Evolutionary conservation across 345 rosid genomes (phyloP).

Genomic region (Moricandia arvensis): DNA sequence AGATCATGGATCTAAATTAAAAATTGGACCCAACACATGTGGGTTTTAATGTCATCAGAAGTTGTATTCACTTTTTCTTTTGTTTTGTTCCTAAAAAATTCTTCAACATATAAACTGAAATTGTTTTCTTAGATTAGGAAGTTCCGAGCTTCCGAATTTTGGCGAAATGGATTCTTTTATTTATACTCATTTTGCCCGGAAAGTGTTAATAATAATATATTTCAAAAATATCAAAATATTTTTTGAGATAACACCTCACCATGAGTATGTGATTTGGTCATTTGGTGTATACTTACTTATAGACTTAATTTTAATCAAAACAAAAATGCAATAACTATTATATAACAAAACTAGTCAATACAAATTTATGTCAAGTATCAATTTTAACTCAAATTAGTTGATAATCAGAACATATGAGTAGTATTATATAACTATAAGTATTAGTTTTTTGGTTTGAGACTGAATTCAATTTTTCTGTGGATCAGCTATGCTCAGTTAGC

Average conservation of each 20-base stretch:
- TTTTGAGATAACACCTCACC: too few relatives aligned
- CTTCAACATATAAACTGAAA: background rate
- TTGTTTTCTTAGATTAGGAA: background rate
- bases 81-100: background rate
- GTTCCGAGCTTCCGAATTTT: background rate
- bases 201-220: background rate
- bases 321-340: too few relatives aligned
- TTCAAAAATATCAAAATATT: background rate
- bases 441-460: background rate
- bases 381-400: too few relatives aligned
- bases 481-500: background rate
- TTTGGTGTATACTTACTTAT: too few relatives aligned
- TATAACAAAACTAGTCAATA: too few relatives aligned
- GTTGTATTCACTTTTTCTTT: constrained; percentile 8
- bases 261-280: too few relatives aligned
- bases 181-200: background rate
- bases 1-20: constrained; percentile 22
- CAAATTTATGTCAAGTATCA: too few relatives aligned
- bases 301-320: too few relatives aligned
- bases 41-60: constrained; percentile 32
- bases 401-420: too few relatives aligned
- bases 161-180: background rate
- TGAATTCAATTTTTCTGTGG: background rate
- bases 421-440: too few relatives aligned
- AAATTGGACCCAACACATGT: constrained; percentile 27